Evolutionary conservation across 495 filamentous ascomycete genomes (phyloP).

Genomic region (Hapsidospora chrysogenum): DNA sequence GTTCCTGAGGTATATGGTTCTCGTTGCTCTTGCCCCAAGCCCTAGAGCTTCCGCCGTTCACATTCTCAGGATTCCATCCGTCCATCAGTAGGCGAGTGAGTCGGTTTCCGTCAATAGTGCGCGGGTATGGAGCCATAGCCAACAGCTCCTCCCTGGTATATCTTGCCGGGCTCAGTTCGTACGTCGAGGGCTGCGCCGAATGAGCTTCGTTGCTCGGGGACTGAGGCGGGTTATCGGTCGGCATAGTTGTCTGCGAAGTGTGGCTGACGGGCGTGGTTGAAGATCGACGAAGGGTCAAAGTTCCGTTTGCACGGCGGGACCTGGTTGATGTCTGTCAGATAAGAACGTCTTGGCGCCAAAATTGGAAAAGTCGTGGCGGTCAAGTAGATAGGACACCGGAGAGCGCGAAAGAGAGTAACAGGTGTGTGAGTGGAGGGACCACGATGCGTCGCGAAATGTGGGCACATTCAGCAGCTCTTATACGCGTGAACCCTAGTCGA

Average conservation of each 20-base stretch:
- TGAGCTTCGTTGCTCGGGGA: conserved; percentile 6
- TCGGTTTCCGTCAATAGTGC: background rate
- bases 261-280: conserved; percentile 39
- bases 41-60: conserved; percentile 42
- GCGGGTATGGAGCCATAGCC: conserved; percentile 44
- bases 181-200: conserved; percentile 1
- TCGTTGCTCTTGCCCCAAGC: conserved; percentile 70
- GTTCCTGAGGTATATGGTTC: conserved; percentile 36
- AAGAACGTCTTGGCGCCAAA: no score
- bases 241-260: conserved; percentile 4
- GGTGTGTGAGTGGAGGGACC: no score
- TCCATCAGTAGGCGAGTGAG: conserved; percentile 51
- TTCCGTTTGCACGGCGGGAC: conserved; percentile 58
- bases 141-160: conserved; percentile 60
- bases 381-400: no score
- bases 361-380: no score
- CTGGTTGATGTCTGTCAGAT: no score
- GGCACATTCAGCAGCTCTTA: no score
- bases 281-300: conserved; percentile 71
- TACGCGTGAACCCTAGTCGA: no score
- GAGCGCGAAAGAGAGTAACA: no score
- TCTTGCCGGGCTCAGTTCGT: conserved; percentile 2
- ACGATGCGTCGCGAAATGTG: no score
- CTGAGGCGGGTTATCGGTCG: conserved; percentile 8
- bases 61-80: conserved; percentile 56